Evolutionary conservation across 2,329 filamentous ascomycete genomes (phyloP), one percentile per base, ranked within the genome.

Genomic region (Apiospora sp.): DNA sequence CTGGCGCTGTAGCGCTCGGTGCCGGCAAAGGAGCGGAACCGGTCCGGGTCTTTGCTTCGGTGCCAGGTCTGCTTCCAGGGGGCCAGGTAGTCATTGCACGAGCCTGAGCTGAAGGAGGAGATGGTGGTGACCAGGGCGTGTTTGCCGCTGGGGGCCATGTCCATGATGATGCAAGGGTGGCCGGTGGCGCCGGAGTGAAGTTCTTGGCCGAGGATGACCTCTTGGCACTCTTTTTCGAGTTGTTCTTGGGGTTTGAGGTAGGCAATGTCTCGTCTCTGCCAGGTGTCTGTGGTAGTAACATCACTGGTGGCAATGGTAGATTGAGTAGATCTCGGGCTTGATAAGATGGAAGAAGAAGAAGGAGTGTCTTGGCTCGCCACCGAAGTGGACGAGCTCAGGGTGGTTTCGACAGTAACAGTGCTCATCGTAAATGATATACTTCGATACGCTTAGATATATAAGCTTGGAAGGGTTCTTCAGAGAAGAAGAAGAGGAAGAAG

Each of bases 141-240:
- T 14, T 44, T 71, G 5, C 67, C 70, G 46, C 76, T 67, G 0
- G 54, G 13, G 0, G 75, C 75, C 6, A 72, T 72, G 12, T 74
- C 72, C 8, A 83, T 75, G 67, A 83, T 77, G 61, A 83, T 81
- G 68, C 81, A 80, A 0, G 82, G 82, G 73, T 83, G 81, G 37
- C 73, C 68, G 2, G 78, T 78, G 0, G 82, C 81, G 0, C 30
- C 34, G 3, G 1, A 1, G 0, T 51, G 71, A 0, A 82, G 5
- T 61, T 78, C 75, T 16, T 74, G 71, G 22, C 68, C 72, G 8
- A 69, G 37, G 13, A 79, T 73, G 46, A 81, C 74, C 34, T 75
- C 34, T 1, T 71, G 10, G 27, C 72, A 67, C n/a, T 81, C 78
- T 0, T 46, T 0, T 19, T 34, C 71, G 75, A 80, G 78, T 3